A percentile compares a stretch with the other conserved stretches of the same genome.
Evolutionary conservation across 306 rosid species (phyloP).

Genomic region (Vigna unguiculata): DNA sequence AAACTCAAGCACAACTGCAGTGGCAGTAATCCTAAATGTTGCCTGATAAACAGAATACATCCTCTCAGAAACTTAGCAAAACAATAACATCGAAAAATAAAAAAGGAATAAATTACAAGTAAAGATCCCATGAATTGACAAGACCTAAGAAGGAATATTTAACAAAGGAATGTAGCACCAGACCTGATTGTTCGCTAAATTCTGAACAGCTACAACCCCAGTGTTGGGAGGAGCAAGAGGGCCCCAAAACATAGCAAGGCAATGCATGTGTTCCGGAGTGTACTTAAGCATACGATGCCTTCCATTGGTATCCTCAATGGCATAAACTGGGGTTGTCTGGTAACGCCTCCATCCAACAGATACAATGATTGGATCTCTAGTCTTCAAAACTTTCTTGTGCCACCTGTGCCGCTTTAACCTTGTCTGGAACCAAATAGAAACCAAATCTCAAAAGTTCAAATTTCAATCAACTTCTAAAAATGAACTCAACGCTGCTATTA

Average conservation of each 20-base stretch:
- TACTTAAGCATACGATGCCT: slow-evolving; percentile 95
- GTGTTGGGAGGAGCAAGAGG: slow-evolving; percentile 95
- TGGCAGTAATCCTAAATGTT: slow-evolving; percentile 88
- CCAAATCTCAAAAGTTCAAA: not conserved
- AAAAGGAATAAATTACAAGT: not conserved
- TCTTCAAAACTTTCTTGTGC: slow-evolving; percentile 92
- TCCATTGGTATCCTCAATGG: slow-evolving; percentile 85
- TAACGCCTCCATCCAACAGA: slow-evolving; percentile 98
- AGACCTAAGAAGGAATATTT: slow-evolving; percentile 20
- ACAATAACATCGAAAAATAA: not conserved
- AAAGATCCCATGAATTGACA: slow-evolving; percentile 15
- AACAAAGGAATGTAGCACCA: not conserved
- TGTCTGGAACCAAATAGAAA: slow-evolving; percentile 60
- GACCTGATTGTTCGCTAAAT: slow-evolving; percentile 84
- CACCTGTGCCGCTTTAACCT: slow-evolving; percentile 93
- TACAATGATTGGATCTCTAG: slow-evolving; percentile 86
- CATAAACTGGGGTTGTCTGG: slow-evolving; percentile 91
- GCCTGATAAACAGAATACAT: slow-evolving; percentile 62
- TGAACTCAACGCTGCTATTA: slow-evolving; percentile 11
- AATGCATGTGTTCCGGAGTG: slow-evolving; percentile 95
- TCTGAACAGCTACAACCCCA: slow-evolving; percentile 90
- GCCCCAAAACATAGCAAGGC: slow-evolving; percentile 95
- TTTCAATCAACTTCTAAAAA: not conserved
- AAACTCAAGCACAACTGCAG: slow-evolving; percentile 86
- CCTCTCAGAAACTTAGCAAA: slow-evolving; percentile 37